Percentiles rank a stretch among this genome's conserved stretches.
Evolutionary conservation across 2,329 filamentous ascomycete genomes (phyloP).

Genomic region (Annulohypoxylon truncatum): DNA sequence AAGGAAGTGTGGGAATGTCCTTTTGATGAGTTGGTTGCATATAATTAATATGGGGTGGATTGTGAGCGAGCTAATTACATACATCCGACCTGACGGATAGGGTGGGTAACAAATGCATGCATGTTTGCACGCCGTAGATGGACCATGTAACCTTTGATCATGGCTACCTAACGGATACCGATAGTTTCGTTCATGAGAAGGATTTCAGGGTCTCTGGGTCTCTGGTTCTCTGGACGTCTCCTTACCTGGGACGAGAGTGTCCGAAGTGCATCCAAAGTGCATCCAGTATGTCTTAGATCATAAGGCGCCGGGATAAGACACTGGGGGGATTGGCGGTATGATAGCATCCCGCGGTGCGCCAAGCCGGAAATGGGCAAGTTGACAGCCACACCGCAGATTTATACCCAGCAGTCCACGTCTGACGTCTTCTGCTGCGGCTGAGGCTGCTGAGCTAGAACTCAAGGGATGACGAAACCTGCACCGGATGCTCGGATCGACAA

Average conservation of each 20-base stretch:
- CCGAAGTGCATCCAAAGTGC: no score
- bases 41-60: not conserved
- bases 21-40: not conserved
- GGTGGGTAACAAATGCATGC: not conserved
- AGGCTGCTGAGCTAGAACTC: conserved; percentile 3
- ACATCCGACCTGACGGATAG: not conserved
- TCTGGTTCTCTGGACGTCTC: no score
- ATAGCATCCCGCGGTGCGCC: conserved; percentile 28
- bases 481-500: conserved; percentile 21
- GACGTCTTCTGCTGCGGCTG: conserved; percentile 36
- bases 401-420: conserved; percentile 18
- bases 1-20: no score
- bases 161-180: not conserved
- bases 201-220: not conserved
- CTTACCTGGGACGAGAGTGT: not conserved
- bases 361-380: conserved; percentile 24
- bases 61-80: not conserved
- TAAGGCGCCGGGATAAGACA: conserved; percentile 4
- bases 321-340: conserved; percentile 14
- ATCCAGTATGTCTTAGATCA: conserved; percentile 1
- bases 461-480: conserved; percentile 32
- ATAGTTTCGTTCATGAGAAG: not conserved
- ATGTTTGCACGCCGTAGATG: not conserved
- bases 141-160: not conserved
- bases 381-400: conserved; percentile 7